Conservation (phyloP, 306 rosid species). For the Inga oerstediana region DNA sequence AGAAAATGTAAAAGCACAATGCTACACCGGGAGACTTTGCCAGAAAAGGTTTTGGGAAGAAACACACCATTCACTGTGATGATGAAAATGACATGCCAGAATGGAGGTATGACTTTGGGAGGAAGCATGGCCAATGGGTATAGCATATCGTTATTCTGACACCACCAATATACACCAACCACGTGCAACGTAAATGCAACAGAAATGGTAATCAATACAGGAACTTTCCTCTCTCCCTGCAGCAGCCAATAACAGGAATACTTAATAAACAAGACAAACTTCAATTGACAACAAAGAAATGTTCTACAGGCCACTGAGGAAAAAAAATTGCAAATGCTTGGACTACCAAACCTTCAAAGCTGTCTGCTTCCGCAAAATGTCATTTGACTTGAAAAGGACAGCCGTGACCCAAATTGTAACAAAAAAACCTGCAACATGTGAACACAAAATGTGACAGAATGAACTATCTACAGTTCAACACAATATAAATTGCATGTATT, state of each 20-base stretch:
- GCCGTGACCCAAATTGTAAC: conserved; percentile 90
- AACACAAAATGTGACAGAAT: not conserved
- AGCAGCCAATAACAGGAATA: conserved; percentile 39
- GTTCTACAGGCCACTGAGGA: not conserved
- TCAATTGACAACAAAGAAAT: not conserved
- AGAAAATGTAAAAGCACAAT: conserved; percentile 8
- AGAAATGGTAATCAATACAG: conserved; percentile 69
- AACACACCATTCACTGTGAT: conserved; percentile 89
- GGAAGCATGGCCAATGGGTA: conserved; percentile 92
- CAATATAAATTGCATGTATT: not conserved
- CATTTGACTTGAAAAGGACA: conserved; percentile 92
- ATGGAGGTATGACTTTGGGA: conserved; percentile 87
- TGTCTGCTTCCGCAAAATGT: conserved; percentile 83
- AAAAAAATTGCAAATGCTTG: not conserved
- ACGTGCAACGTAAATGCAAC: conserved; percentile 81
- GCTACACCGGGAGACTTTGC: conserved; percentile 6
- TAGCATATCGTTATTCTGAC: conserved; percentile 83
- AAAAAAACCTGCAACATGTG: conserved; percentile 56
- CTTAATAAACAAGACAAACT: conserved; percentile 22
- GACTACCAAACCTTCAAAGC: conserved; percentile 65
- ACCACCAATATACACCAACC: conserved; percentile 95
- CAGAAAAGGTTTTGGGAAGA: conserved; percentile 7
- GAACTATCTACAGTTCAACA: not conserved
- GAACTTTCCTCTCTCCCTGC: conserved; percentile 96
- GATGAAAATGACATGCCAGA: conserved; percentile 94